Percentiles rank a stretch among this genome's conserved stretches.
phyloP scores from a whole-genome alignment of 768 basidiomycete genomes.

The Agaricus subrufescens region DNA sequence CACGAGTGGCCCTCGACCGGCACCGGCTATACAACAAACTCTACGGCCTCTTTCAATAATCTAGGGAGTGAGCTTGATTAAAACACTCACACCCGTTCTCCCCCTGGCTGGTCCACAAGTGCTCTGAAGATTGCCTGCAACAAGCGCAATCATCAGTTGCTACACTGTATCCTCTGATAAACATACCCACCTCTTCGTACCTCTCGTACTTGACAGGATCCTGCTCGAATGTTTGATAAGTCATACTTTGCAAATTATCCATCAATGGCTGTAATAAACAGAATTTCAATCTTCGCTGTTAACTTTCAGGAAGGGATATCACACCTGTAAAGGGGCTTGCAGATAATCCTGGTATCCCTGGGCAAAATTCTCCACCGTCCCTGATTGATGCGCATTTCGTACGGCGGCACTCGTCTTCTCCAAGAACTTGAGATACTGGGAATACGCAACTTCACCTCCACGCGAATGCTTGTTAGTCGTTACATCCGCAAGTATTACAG shows the following conservation, averaged over 20 bases:
- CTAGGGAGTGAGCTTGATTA: not conserved
- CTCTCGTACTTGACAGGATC: constrained; percentile 95
- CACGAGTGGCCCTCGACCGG: constrained; percentile 91
- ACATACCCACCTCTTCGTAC: constrained; percentile 77
- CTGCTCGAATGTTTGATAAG: constrained; percentile 96
- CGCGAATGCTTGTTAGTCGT: constrained; percentile 58
- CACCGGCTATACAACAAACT: constrained; percentile 87
- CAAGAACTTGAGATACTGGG: constrained; percentile 82
- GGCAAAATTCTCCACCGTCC: constrained; percentile 86
- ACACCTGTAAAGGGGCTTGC: constrained; percentile 88
- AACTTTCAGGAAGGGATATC: constrained; percentile 10
- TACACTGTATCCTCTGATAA: constrained; percentile 4
- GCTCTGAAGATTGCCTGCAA: constrained; percentile 75
- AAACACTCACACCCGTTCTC: constrained; percentile 55
- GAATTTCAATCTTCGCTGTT: not conserved
- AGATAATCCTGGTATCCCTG: constrained; percentile 93
- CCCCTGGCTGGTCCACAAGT: constrained; percentile 62
- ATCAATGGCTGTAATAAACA: constrained; percentile 70
- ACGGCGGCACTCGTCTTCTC: constrained; percentile 73
- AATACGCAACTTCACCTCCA: constrained; percentile 85
- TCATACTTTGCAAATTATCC: constrained; percentile 94
- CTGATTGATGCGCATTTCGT: constrained; percentile 56
- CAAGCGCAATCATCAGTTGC: not conserved
- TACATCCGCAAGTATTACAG: constrained; percentile 74
- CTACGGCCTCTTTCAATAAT: constrained; percentile 31